A percentile compares a stretch with the other conserved stretches of the same genome.
Evolutionary conservation across 164 flowering plant species (phyloP).

Genomic region (Paratinospora sagittata): DNA sequence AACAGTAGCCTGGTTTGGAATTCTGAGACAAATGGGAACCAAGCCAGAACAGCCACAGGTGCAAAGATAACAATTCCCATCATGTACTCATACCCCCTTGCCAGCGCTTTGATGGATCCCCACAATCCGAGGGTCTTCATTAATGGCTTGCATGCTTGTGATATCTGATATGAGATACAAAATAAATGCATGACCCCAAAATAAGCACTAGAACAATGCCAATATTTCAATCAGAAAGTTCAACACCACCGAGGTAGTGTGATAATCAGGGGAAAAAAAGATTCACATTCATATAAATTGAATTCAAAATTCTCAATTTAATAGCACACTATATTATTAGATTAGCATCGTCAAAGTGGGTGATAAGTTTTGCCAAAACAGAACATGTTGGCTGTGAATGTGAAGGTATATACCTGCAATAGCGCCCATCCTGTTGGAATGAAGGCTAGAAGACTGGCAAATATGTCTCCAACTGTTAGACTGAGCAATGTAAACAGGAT

Average conservation of each 20-base stretch:
- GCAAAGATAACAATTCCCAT: slow-evolving; percentile 63
- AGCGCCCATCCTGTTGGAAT: slow-evolving; percentile 97
- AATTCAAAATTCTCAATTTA: neutral
- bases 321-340: neutral
- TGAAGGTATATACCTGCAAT: slow-evolving; percentile 47
- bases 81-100: slow-evolving; percentile 83
- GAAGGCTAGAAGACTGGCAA: slow-evolving; percentile 81
- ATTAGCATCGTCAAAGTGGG: neutral
- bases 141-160: slow-evolving; percentile 73
- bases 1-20: slow-evolving; percentile 91
- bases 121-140: slow-evolving; percentile 72
- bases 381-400: neutral
- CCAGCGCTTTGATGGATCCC: slow-evolving; percentile 89
- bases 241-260: neutral
- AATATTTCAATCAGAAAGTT: neutral
- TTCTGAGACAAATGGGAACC: slow-evolving; percentile 96
- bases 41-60: slow-evolving; percentile 79
- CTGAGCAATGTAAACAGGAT: slow-evolving; percentile 54
- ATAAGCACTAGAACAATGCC: neutral
- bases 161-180: slow-evolving; percentile 38
- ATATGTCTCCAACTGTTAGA: slow-evolving; percentile 81
- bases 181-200: neutral
- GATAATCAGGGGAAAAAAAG: neutral
- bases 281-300: neutral
- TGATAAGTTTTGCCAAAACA: neutral